Evolutionary conservation across 1,284 basidiomycete species (phyloP), one percentile per base, ranked within the genome.

Genomic region (Cryptococcus floricola): DNA sequence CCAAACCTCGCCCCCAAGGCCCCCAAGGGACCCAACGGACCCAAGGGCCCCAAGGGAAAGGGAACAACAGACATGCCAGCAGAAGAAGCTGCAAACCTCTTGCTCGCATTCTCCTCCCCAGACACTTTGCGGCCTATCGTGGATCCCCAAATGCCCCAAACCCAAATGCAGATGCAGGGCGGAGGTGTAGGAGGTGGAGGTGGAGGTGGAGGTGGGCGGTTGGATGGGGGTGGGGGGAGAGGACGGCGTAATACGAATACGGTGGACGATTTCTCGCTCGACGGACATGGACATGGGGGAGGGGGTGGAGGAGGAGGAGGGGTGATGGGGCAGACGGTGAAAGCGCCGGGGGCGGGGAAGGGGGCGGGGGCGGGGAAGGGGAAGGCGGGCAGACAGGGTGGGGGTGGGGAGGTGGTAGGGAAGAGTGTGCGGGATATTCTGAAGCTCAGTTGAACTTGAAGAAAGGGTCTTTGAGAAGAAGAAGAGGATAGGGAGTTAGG

Each of bases 381-480:
- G 19, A 34, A 44, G 12, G 46, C 43, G 25, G 55, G 53, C 5
- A 50, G 62, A 31, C 31, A 49, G 23, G 27, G 25, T 27, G 18
- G 38, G 23, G 27, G 25, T 27, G 18, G 38, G 25, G n/a, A 14
- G 31, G 38, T 49, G 38, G 60, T 65, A 39, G 71, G 70, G n/a
- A 74, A 74, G 60, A 72, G 70, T 19, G 73, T 72, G 14, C 67
- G 69, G 46, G 73, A 75, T 55, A 68, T 75, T 27, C 55, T 75
- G 37, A 62, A 60, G 41, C 70, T 75, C 70, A 68, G 53, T 16
- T 49, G 38, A 49, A 68, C 50, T 16, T 49, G 38, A 49, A 16
- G n/a, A 2, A 10, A 23, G 23, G 23, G 2, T 23, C 31, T 34
- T 34, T 6, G 31, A 34, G 5, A 10, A 34, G 31, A 8, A n/a